Base-by-base conservation (phyloP, 345 rosid genomes). In the Hibiscus trionum region DNA sequence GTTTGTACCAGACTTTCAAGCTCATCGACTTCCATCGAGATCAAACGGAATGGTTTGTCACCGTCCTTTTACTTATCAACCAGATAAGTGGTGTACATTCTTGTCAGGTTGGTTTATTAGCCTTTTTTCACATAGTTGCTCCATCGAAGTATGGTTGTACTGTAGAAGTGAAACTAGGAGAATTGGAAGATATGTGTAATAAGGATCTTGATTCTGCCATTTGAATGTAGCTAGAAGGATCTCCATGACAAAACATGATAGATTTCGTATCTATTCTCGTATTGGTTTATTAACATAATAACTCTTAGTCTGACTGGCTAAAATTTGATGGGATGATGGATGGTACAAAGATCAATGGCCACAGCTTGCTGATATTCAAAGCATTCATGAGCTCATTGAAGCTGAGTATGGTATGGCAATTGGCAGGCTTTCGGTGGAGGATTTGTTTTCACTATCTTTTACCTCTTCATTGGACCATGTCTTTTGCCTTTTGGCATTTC, bases 141-240 rank as follows among this genome's bases (percentile, higher is more conserved):
- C 24, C 24, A 21, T 21, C 44, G 10, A 39, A 39, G 44, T 39
- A 39, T 7, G 44, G 10, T 10, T 2, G 1, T 11, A 4, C 15
- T 46, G 9, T 62, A 75, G 56, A 66, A 26, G 53, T 27, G 58
- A 46, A 42, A 66, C 7, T 57, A 68, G 11, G 4, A 71, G 71
- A 76, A 62, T 72, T 56, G 15, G 65, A 81, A 55, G 14, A 29
- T 19, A 50, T 78, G 90, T 93, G n/a, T 93, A 91, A 79, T 50
- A 50, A 68, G 46, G 26, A 16, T 59, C 62, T 26, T 59, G 62
- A 12, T 44, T 37, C 26, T 37, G 65, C 39, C 12, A 15, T 71
- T n/a, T 71, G 39, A 33, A 71, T 59, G 42, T 59, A 59, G 74
- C 24, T 59, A 60, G 39, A 59, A 71, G 64, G 26, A 71, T 37